Evolutionary conservation across 495 filamentous ascomycete genomes (phyloP).

Genomic region (Aspergillus heteromorphus): DNA sequence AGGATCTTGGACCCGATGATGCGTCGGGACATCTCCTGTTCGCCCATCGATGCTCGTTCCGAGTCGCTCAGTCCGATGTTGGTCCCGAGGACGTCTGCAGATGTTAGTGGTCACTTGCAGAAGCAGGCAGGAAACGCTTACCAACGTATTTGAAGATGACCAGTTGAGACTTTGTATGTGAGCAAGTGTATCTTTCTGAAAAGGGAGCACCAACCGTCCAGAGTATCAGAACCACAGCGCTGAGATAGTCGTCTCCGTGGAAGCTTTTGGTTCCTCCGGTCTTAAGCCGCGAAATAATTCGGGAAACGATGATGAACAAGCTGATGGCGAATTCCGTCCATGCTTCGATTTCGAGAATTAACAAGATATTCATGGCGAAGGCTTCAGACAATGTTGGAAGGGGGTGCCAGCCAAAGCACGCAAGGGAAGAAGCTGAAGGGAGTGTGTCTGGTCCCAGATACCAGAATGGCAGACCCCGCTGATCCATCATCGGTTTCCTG

Average conservation of each 20-base stretch:
- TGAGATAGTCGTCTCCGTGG: conserved; percentile 23
- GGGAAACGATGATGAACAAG: conserved; percentile 13
- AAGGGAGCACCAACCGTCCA: conserved; percentile 13
- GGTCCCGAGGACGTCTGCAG: conserved; percentile 15
- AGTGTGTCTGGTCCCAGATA: too few species aligned
- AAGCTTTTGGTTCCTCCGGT: conserved; percentile 18
- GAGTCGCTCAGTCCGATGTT: conserved; percentile 41
- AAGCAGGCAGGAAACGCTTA: neutral
- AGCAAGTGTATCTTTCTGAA: neutral
- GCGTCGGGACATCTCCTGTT: conserved; percentile 26
- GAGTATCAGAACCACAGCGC: conserved; percentile 14
- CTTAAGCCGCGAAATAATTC: conserved; percentile 18
- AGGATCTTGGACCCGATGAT: conserved; percentile 44
- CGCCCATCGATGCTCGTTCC: conserved; percentile 28
- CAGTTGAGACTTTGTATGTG: conserved; percentile 6
- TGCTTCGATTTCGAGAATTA: conserved; percentile 18
- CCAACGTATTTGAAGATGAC: conserved; percentile 16
- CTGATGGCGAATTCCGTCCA: conserved; percentile 20
- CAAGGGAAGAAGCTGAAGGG: too few species aligned
- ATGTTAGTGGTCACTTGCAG: neutral
- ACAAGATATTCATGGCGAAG: neutral
- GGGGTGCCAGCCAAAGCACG: too few species aligned
- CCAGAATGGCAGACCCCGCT: too few species aligned
- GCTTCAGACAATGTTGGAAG: neutral
- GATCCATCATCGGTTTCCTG: too few species aligned